Conservation (phyloP, 2,329 filamentous ascomycete genomes). For the Verticillium tricorpus region DNA sequence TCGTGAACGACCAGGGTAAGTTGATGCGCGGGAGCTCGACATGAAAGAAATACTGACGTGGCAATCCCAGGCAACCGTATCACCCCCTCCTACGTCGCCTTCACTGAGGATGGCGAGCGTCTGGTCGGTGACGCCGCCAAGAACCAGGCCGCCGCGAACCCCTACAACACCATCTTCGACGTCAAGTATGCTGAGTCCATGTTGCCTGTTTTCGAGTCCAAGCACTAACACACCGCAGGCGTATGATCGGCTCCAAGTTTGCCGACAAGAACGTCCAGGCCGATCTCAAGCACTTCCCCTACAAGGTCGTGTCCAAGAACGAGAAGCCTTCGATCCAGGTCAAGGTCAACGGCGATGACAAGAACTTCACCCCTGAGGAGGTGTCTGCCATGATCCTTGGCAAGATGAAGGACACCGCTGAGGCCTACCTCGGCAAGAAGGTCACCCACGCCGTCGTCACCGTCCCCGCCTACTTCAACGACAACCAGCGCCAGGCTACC, state of each 20-base stretch:
- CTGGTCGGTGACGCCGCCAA: slow-evolving; percentile 96
- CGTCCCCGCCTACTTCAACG: slow-evolving; percentile 97
- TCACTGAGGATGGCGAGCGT: slow-evolving; percentile 86
- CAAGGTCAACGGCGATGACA: slow-evolving; percentile 58
- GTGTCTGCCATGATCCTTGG: slow-evolving; percentile 76
- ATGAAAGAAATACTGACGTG: slow-evolving; percentile 4
- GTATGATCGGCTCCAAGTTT: slow-evolving; percentile 81
- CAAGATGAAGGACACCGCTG: slow-evolving; percentile 82
- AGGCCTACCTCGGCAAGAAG: slow-evolving; percentile 76
- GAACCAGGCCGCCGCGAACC: slow-evolving; percentile 86
- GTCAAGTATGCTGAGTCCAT: slow-evolving; percentile 65
- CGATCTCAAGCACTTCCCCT: slow-evolving; percentile 98
- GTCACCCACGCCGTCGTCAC: slow-evolving; percentile 88
- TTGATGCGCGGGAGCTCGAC: background rate
- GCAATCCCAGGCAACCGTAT: slow-evolving; percentile 71
- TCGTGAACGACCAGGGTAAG: slow-evolving; percentile 79
- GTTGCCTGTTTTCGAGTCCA: background rate
- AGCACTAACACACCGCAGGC: slow-evolving; percentile 43
- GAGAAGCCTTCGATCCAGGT: slow-evolving; percentile 85
- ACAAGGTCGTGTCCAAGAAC: slow-evolving; percentile 85
- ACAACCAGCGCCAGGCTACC: slow-evolving; percentile 94
- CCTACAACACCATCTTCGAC: slow-evolving; percentile 71
- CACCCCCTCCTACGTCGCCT: slow-evolving; percentile 91
- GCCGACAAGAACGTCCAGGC: slow-evolving; percentile 80
- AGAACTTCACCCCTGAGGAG: slow-evolving; percentile 76